Evolutionary conservation across 176 grass and related monocot species (phyloP).

Genomic region (Aegilops umbellulata): DNA sequence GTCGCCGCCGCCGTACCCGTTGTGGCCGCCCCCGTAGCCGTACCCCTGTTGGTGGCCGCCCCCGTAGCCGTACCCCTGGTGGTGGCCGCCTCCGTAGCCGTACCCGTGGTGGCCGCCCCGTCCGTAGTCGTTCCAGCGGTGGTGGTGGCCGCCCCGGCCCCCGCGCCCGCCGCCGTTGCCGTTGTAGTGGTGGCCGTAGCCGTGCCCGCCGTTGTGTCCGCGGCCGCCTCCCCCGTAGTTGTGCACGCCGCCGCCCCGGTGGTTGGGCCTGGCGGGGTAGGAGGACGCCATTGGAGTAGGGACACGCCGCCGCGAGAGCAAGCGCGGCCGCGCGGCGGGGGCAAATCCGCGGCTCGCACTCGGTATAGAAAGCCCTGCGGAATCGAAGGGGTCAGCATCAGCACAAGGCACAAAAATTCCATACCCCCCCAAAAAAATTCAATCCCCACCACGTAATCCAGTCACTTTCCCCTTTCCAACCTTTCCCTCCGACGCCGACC

Average conservation of each 20-base stretch:
- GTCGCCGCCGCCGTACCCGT: not conserved
- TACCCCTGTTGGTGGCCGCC: not conserved
- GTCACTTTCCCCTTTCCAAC: no score
- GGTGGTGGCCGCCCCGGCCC: not conserved
- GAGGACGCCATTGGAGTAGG: not conserved
- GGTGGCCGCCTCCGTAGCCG: not conserved
- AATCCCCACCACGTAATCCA: no score
- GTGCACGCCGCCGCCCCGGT: not conserved
- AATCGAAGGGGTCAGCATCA: not conserved
- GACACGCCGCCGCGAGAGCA: not conserved
- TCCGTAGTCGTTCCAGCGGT: not conserved
- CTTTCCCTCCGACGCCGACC: no score
- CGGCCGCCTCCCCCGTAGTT: no score
- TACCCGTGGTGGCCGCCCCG: not conserved
- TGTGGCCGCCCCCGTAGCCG: not conserved
- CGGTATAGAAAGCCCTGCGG: slow-evolving; percentile 4
- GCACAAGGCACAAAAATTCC: not conserved
- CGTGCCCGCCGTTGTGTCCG: no score
- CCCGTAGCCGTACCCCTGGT: not conserved
- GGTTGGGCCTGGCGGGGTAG: not conserved
- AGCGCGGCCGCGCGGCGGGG: not conserved
- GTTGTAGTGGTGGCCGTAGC: no score
- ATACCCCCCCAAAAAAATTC: not conserved
- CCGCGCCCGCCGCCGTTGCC: not conserved
- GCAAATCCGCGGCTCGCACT: not conserved